Evolutionary conservation across 2,329 filamentous ascomycete species (phyloP).

Genomic region (Coniochaeta sp.): DNA sequence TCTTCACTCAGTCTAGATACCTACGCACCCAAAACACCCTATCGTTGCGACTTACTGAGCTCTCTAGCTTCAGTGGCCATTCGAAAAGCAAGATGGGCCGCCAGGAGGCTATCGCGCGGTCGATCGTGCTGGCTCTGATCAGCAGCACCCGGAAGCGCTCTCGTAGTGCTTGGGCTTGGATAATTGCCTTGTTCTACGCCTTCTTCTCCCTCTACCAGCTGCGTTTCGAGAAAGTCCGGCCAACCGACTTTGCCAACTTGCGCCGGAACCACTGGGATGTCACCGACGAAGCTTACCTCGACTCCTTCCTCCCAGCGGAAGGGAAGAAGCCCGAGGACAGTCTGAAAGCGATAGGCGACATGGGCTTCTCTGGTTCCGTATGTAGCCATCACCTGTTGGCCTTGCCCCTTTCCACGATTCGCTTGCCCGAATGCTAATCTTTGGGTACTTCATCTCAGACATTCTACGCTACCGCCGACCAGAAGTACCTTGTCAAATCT

Average conservation of each 20-base stretch:
- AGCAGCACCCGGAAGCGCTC: constrained; percentile 19
- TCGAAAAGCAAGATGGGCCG: constrained; percentile 15
- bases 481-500: constrained; percentile 64
- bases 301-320: constrained; percentile 32
- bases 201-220: constrained; percentile 49
- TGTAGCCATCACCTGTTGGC: background rate
- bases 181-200: constrained; percentile 31
- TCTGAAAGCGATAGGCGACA: constrained; percentile 54
- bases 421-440: background rate
- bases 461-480: constrained; percentile 62
- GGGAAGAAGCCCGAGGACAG: constrained; percentile 34
- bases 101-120: constrained; percentile 27
- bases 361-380: constrained; percentile 67
- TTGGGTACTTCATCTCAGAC: constrained; percentile 32
- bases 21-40: too few species aligned
- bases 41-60: background rate
- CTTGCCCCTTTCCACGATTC: constrained; percentile 5
- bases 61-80: background rate
- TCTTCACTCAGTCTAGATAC: too few species aligned
- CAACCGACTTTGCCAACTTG: constrained; percentile 41
- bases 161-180: constrained; percentile 27
- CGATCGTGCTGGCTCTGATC: constrained; percentile 29
- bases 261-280: constrained; percentile 31
- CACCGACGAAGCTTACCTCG: constrained; percentile 29
- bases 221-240: constrained; percentile 35